phyloP scores from a whole-genome alignment of 352 stramenopile species.

The Blastocystis sp. region DNA sequence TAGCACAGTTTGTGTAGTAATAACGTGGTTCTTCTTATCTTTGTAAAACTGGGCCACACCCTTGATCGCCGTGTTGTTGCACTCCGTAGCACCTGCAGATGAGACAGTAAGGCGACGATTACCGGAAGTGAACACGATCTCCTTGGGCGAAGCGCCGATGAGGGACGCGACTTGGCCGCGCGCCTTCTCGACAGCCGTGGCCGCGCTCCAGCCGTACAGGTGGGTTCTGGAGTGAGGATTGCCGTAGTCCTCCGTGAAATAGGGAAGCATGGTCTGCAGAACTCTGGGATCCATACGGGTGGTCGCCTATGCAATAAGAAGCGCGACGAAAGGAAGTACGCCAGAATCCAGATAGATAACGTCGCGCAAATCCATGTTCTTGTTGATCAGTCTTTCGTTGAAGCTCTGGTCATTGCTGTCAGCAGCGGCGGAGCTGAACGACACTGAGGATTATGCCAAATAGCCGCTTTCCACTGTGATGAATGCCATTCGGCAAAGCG shows the following conservation, averaged over 20 bases:
- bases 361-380: slow-evolving; percentile 55
- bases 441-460: neutral
- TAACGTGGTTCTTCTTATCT: slow-evolving; percentile 93
- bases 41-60: slow-evolving; percentile 91
- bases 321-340: neutral
- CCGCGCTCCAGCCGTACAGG: slow-evolving; percentile 94
- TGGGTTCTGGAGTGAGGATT: slow-evolving; percentile 98
- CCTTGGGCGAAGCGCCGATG: slow-evolving; percentile 90
- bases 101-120: neutral
- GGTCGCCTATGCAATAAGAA: slow-evolving; percentile 82
- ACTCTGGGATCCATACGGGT: slow-evolving; percentile 95
- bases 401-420: neutral
- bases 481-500: neutral
- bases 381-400: slow-evolving; percentile 64
- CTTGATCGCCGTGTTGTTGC: slow-evolving; percentile 98
- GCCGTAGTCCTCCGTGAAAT: slow-evolving; percentile 89
- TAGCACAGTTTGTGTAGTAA: slow-evolving; percentile 90
- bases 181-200: slow-evolving; percentile 88
- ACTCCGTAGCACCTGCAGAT: slow-evolving; percentile 85
- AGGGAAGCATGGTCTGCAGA: slow-evolving; percentile 95
- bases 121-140: slow-evolving; percentile 98
- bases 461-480: neutral
- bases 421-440: neutral
- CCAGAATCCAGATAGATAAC: slow-evolving; percentile 68
- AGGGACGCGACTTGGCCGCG: slow-evolving; percentile 84